These are phyloP conservation scores for Blastobotrys mokoenaii DNA, from an alignment of 805 yeast species.

Conservation along the genomic window DNA sequence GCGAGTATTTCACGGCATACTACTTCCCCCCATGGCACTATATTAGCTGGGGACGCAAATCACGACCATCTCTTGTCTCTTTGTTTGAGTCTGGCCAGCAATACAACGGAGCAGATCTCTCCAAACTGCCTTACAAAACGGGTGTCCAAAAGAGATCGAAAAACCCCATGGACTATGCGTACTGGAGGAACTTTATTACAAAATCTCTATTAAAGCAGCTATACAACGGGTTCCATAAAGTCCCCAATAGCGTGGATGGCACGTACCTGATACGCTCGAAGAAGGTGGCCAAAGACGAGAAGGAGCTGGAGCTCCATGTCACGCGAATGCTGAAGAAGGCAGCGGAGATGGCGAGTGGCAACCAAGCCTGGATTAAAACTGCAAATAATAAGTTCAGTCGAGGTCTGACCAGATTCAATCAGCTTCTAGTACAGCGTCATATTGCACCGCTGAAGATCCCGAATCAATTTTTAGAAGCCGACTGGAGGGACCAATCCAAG, in stretches of 20 bases:
- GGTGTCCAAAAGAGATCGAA: slow-evolving; percentile 7
- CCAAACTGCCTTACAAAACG: neutral
- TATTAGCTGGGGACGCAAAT: slow-evolving; percentile 14
- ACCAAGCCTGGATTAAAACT: slow-evolving; percentile 6
- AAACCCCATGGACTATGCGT: slow-evolving; percentile 17
- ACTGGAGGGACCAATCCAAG: too few relatives aligned
- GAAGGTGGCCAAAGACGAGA: slow-evolving; percentile 7
- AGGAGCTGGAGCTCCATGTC: slow-evolving; percentile 6
- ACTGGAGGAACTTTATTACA: slow-evolving; percentile 13
- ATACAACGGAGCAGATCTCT: slow-evolving; percentile 11
- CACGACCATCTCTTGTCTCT: slow-evolving; percentile 14
- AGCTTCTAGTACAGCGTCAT: too few relatives aligned
- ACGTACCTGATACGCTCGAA: slow-evolving; percentile 9
- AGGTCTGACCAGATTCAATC: too few relatives aligned
- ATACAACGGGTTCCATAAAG: slow-evolving; percentile 5
- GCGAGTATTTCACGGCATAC: slow-evolving; percentile 9
- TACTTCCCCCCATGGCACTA: slow-evolving; percentile 17
- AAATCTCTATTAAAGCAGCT: slow-evolving; percentile 1
- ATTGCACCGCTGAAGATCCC: too few relatives aligned
- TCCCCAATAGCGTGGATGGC: slow-evolving; percentile 11
- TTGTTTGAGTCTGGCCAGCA: slow-evolving; percentile 10
- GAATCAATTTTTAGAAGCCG: too few relatives aligned
- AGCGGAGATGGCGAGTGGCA: neutral
- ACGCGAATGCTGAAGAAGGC: slow-evolving; percentile 8
- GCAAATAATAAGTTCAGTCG: neutral